Evolutionary conservation across 768 basidiomycete species (phyloP).

Genomic region (Inosperma sp.): DNA sequence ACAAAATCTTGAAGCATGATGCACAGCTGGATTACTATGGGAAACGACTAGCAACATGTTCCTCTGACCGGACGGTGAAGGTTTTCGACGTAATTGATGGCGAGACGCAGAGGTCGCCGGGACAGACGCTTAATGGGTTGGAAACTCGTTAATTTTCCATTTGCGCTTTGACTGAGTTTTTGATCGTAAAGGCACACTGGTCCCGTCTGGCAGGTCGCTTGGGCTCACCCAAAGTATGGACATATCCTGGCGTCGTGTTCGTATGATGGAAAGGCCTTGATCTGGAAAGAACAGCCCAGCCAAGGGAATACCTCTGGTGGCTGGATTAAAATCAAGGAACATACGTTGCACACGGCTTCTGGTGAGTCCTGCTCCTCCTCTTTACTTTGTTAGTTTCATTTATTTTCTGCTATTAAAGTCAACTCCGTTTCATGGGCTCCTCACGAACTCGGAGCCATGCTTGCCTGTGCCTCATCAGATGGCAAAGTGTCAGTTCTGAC

Average conservation of each 20-base stretch:
- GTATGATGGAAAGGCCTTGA: conserved; percentile 95
- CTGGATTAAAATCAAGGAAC: conserved; percentile 96
- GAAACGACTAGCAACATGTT: conserved; percentile 93
- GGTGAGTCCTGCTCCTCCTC: conserved; percentile 40
- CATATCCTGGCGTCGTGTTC: conserved; percentile 97
- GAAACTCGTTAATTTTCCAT: conserved; percentile 16
- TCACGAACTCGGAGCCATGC: conserved; percentile 92
- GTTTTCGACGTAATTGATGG: conserved; percentile 94
- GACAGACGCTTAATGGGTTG: conserved; percentile 79
- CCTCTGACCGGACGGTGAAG: conserved; percentile 91
- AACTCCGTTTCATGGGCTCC: conserved; percentile 99
- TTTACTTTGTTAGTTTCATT: neutral
- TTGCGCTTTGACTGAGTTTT: neutral
- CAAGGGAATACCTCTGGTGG: conserved; percentile 52
- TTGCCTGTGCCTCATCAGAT: conserved; percentile 96
- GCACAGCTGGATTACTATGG: conserved; percentile 98
- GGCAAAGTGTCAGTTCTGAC: conserved; percentile 94
- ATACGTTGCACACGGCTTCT: conserved; percentile 88
- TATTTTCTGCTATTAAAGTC: conserved; percentile 42
- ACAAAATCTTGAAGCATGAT: conserved; percentile 66
- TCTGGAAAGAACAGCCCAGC: conserved; percentile 89
- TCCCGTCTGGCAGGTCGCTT: conserved; percentile 97
- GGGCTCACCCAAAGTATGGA: conserved; percentile 98
- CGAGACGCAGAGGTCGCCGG: conserved; percentile 60
- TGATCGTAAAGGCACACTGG: conserved; percentile 73